A percentile compares a stretch with the other conserved stretches of the same genome.
Conservation (phyloP, 768 basidiomycete genomes). For the Xerocomellus chrysenteron region DNA sequence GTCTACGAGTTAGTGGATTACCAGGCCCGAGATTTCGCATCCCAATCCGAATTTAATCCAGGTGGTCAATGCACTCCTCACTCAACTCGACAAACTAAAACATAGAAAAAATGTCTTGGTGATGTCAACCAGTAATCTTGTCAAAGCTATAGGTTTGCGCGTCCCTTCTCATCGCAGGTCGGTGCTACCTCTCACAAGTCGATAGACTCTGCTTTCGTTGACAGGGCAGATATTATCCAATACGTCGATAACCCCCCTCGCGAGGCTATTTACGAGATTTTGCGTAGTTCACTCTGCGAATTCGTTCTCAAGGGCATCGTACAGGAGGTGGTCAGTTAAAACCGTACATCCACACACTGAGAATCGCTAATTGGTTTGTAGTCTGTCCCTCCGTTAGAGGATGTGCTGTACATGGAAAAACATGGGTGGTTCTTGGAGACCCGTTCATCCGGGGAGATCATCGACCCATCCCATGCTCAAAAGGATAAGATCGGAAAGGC, state of each 20-base stretch:
- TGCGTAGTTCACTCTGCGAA: constrained; percentile 79
- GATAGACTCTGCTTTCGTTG: constrained; percentile 90
- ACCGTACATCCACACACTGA: not conserved
- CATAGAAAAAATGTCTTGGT: constrained; percentile 92
- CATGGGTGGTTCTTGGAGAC: constrained; percentile 5
- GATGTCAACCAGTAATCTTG: constrained; percentile 95
- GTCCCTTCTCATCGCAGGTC: not conserved
- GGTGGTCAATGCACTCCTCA: constrained; percentile 97
- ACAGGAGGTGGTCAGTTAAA: constrained; percentile 50
- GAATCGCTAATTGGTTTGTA: constrained; percentile 27
- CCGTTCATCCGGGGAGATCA: constrained; percentile 3
- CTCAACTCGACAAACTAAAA: constrained; percentile 94
- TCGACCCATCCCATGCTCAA: constrained; percentile 42
- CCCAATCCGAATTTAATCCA: constrained; percentile 32
- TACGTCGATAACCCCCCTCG: constrained; percentile 89
- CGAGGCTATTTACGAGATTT: constrained; percentile 91
- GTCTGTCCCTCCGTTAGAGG: constrained; percentile 61
- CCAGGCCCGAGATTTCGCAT: not conserved
- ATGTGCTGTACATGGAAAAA: constrained; percentile 37
- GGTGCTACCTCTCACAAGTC: not conserved
- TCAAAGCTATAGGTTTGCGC: constrained; percentile 83
- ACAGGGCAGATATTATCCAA: constrained; percentile 95
- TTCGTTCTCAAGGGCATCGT: constrained; percentile 76
- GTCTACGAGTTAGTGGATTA: constrained; percentile 66
- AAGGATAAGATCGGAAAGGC: constrained; percentile 54